Conservation (phyloP, 2,329 filamentous ascomycete species). For the Sporothrix curviconia region DNA sequence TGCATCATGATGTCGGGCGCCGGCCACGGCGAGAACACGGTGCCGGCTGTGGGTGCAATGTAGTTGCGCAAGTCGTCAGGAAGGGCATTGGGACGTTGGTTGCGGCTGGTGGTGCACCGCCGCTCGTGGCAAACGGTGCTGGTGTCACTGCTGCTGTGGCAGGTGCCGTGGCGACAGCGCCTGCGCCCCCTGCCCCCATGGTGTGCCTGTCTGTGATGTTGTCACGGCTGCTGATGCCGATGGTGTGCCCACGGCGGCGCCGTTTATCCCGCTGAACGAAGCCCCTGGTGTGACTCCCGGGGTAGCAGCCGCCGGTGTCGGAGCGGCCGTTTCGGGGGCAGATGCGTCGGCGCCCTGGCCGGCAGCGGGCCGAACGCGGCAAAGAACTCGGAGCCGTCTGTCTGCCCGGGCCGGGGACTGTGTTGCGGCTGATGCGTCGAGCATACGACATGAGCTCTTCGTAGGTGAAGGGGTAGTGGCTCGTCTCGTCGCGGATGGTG, state of each 20-base stretch:
- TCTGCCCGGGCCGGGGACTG: constrained; percentile 59
- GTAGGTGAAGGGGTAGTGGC: constrained; percentile 55
- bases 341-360: neutral
- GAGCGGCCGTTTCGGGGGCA: constrained; percentile 12
- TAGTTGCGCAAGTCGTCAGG: constrained; percentile 43
- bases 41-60: constrained; percentile 50
- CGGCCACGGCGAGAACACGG: constrained; percentile 72
- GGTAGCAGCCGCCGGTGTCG: constrained; percentile 16
- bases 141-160: constrained; percentile 21
- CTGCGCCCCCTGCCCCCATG: neutral
- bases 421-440: constrained; percentile 72
- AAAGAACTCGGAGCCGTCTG: constrained; percentile 31
- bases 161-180: constrained; percentile 14
- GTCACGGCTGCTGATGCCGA: no score
- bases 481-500: constrained; percentile 22
- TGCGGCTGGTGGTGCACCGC: constrained; percentile 10
- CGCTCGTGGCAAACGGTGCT: constrained; percentile 26
- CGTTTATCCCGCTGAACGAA: neutral
- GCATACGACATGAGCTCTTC: constrained; percentile 71
- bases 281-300: constrained; percentile 2
- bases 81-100: constrained; percentile 32
- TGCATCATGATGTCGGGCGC: constrained; percentile 60
- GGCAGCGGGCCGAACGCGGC: neutral
- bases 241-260: neutral
- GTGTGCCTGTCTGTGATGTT: neutral